Evolutionary conservation across 2,329 filamentous ascomycete genomes (phyloP).

Genomic region (Incumbomyces lentus): DNA sequence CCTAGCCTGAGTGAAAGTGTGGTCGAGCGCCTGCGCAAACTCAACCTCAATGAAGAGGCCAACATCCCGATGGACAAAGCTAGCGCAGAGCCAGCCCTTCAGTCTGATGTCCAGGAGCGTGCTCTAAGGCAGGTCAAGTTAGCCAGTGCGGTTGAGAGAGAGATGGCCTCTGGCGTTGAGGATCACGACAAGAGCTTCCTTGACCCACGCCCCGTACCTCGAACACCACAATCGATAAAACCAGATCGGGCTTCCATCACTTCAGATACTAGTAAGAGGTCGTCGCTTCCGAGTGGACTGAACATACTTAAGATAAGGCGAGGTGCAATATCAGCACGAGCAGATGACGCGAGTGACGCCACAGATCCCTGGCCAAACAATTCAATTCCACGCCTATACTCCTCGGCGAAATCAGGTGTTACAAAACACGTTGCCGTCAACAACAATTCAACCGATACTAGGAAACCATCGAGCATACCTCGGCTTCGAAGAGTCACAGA

Average conservation of each 20-base stretch:
- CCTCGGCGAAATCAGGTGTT: not conserved
- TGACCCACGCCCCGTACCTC: slow-evolving; percentile 1
- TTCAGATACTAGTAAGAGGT: not conserved
- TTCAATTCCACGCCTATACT: not conserved
- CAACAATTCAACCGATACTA: too few species aligned
- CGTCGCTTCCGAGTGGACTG: not conserved
- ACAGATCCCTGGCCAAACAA: not conserved
- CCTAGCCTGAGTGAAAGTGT: slow-evolving; percentile 16
- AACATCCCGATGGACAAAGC: too few species aligned
- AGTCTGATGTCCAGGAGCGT: too few species aligned
- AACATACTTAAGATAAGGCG: not conserved
- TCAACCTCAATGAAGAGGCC: slow-evolving; percentile 11
- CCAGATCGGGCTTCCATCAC: not conserved
- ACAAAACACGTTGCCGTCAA: not conserved
- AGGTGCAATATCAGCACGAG: not conserved
- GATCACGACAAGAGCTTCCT: not conserved
- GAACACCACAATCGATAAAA: not conserved
- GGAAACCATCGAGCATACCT: too few species aligned
- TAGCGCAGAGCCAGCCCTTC: too few species aligned
- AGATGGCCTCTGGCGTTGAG: too few species aligned
- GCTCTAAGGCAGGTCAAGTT: too few species aligned
- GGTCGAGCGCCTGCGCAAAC: slow-evolving; percentile 15
- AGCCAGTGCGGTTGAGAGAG: too few species aligned
- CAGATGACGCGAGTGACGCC: not conserved
- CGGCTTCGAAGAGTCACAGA: too few species aligned